phyloP scores from a whole-genome alignment of 2,329 filamentous ascomycete species.

The Pseudomassariella vexata region DNA sequence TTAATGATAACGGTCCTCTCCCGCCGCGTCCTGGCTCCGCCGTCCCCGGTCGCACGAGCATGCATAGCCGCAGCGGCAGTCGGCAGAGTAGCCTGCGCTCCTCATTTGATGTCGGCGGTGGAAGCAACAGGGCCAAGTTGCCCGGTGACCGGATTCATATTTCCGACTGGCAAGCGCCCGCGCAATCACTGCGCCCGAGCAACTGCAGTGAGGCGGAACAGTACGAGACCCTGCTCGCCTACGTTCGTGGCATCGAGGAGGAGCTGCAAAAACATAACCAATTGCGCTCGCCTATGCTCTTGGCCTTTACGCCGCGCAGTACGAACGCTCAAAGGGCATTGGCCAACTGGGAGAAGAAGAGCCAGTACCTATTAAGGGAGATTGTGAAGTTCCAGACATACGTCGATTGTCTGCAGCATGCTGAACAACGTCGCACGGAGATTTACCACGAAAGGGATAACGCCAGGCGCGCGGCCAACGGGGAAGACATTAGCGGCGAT shows the following conservation, averaged over 20 bases:
- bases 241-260: conserved; percentile 79
- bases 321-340: conserved; percentile 78
- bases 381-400: conserved; percentile 97
- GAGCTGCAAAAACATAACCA: conserved; percentile 86
- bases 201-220: conserved; percentile 76
- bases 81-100: conserved; percentile 41
- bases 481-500: conserved; percentile 35
- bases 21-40: conserved; percentile 46
- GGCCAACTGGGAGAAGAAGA: conserved; percentile 97
- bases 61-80: conserved; percentile 36
- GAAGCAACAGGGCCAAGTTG: conserved; percentile 57
- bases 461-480: conserved; percentile 42
- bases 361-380: conserved; percentile 81
- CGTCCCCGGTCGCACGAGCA: conserved; percentile 37
- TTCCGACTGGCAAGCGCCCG: conserved; percentile 82
- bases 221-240: conserved; percentile 64
- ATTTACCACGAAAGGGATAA: conserved; percentile 60
- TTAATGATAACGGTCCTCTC: conserved; percentile 41
- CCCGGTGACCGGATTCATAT: conserved; percentile 82
- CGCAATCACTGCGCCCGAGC: conserved; percentile 84
- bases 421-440: conserved; percentile 62
- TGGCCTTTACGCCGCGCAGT: conserved; percentile 83
- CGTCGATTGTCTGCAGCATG: conserved; percentile 74
- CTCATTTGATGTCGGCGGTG: conserved; percentile 60
- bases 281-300: conserved; percentile 76